Evolutionary conservation across 2,329 filamentous ascomycete species (phyloP), one percentile per base, ranked within the genome.

Genomic region (Ilyonectria robusta): DNA sequence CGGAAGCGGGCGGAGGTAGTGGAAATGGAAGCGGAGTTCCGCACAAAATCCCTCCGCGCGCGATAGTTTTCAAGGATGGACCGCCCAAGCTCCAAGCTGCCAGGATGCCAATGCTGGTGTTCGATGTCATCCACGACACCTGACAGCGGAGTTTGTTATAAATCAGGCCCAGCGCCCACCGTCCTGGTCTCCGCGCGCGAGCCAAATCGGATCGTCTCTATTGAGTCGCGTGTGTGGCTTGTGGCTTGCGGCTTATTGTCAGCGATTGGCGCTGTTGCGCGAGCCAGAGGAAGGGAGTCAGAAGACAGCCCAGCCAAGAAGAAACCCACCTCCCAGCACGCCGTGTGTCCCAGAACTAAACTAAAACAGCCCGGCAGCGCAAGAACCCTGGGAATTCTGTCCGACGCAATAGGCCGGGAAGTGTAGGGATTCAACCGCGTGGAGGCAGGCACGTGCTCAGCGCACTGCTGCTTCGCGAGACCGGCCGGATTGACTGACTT

Each of bases 1-100:
- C 44, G 50, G 48, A 59, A 29, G 61, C 21, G 29, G 44, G 40
- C 46, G 57, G 33, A 51, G 48, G 35, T 4, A n/a, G 58, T 17
- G 44, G 48, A 21, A 21, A 3, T 21, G 21, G 21, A 40, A 47
- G 62, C 62, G 62, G 62, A 65, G 62, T 65, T 65, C 37, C 44
- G 29, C 48, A 42, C n/a, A 29, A 60, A 59, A 65, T 40, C 8
- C 57, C 57, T 42, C 57, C 51, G 33, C 42, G n/a, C 11, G 42
- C 17, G 35, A 37, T 48, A 23, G 46, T 26, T 48, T 26, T 23
- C 46, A 29, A 37, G 35, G 44, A 40, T 40, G 29, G 7, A 1
- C 26, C 26, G 26, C 26, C 26, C 26, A 26, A 26, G 26, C 26
- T 26, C 26, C 26, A 6, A 57, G 40, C n/a, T 31, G 15, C 21